Evolutionary conservation across 306 rosid species (phyloP).

Genomic region (Gleditsia sinensis): DNA sequence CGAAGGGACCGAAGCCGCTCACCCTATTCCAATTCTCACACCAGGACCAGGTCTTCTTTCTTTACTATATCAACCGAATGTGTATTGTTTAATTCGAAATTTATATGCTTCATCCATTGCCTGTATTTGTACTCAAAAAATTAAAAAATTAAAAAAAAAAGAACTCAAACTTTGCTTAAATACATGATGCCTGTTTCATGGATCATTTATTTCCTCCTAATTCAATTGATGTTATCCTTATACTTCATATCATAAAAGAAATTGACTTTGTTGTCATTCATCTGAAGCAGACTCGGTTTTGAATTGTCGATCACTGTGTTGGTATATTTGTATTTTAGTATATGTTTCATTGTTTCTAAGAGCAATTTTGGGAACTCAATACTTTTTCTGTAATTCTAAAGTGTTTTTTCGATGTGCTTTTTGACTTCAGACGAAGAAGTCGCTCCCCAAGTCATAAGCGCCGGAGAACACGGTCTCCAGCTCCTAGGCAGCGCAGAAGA

Average conservation of each 20-base stretch:
- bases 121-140: too few relatives aligned
- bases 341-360: neutral
- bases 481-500: conserved; percentile 43
- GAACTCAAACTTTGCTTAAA: neutral
- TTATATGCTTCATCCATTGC: neutral
- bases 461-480: conserved; percentile 48
- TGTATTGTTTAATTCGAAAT: neutral
- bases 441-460: conserved; percentile 45
- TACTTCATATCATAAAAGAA: neutral
- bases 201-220: neutral
- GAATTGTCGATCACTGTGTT: neutral
- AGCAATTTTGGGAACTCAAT: neutral
- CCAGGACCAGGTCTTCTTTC: conserved; percentile 30
- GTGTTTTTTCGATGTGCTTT: neutral
- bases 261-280: neutral
- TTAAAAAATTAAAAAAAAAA: too few relatives aligned
- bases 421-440: conserved; percentile 46
- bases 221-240: neutral
- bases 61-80: neutral
- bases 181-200: neutral
- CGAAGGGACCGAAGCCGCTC: conserved; percentile 51
- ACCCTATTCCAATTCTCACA: conserved; percentile 38
- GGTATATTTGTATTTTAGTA: neutral
- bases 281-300: neutral
- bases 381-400: neutral